Evolutionary conservation across 208 protist species (phyloP), one percentile per base, ranked within the genome.

Genomic region (Lotmaria passim): DNA sequence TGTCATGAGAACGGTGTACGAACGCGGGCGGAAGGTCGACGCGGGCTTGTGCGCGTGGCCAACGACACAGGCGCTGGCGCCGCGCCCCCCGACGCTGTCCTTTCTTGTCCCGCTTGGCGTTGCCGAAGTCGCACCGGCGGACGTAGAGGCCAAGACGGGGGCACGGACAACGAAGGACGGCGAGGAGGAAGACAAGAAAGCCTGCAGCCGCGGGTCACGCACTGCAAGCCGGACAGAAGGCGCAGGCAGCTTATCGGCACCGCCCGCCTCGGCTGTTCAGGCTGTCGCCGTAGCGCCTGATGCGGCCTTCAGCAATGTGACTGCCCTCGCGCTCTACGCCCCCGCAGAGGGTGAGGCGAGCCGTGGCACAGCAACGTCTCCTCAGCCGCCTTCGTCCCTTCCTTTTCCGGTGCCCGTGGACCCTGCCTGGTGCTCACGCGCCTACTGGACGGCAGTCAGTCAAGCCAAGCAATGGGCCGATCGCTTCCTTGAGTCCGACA

Each of bases 371-470:
- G 46, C 46, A 14, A 7, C 55, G 15, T 24, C 47, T 26, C 36
- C 62, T 73, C 57, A 33, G 60, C 28, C 36, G 53, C n/a, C 47
- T 26, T 39, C 53, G 34, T 3, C n/a, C 10, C 12, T 10, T 3
- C 28, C 1, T 19, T 15, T 36, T 12, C 10, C 3, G 15, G 50
- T 28, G 53, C 38, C 38, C 12, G 56, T 61, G 24, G 38, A 61
- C 51, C 31, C 61, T 24, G 33, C 52, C 19, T 68, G 70, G 64
- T 73, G 66, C 57, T 41, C 51, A 17, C 58, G 65, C 8, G 61
- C 73, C 14, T 91, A 86, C 58, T 87, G 77, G 68, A 87, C 85
- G 0, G 80, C 79, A 19, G 26, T 83, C 0, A 56, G 74, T 17
- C 73, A 86, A 23, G 81, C 82, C 36, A 71, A 77, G 23, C 50